Conservation (phyloP, 2,329 filamentous ascomycete genomes). For the Parafenestella ontariensis region DNA sequence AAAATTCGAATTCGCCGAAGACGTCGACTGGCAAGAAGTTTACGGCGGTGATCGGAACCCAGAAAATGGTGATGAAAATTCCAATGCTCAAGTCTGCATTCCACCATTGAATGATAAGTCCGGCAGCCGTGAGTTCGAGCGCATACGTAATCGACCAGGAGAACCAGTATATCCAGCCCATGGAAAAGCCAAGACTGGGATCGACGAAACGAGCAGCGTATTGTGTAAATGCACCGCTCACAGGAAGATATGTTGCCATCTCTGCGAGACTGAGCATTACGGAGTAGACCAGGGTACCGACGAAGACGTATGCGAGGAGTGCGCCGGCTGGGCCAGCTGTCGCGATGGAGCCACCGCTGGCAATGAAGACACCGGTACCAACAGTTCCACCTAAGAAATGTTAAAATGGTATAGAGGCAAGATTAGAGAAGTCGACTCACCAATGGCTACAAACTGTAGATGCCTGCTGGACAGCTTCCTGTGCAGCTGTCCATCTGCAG, state of each 20-base stretch:
- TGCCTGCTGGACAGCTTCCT: slow-evolving; percentile 48
- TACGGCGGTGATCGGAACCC: slow-evolving; percentile 69
- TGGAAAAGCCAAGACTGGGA: slow-evolving; percentile 74
- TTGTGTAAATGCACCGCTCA: slow-evolving; percentile 76
- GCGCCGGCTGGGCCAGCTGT: slow-evolving; percentile 58
- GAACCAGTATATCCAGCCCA: slow-evolving; percentile 88
- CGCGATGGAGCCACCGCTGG: slow-evolving; percentile 56
- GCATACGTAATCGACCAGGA: slow-evolving; percentile 77
- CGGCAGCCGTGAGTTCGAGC: slow-evolving; percentile 74
- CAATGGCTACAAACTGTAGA: slow-evolving; percentile 50
- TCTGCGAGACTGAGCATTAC: slow-evolving; percentile 72
- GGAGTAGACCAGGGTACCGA: slow-evolving; percentile 75
- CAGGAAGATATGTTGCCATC: slow-evolving; percentile 79
- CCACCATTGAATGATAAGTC: slow-evolving; percentile 81
- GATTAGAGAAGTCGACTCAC: slow-evolving; percentile 20
- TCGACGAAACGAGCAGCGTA: slow-evolving; percentile 80
- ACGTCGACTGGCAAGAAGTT: slow-evolving; percentile 76
- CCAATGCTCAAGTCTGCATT: slow-evolving; percentile 66
- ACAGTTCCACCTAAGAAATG: slow-evolving; percentile 49
- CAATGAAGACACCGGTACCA: slow-evolving; percentile 63
- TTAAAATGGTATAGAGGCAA: slow-evolving; percentile 7
- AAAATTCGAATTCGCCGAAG: slow-evolving; percentile 82
- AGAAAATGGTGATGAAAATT: slow-evolving; percentile 78
- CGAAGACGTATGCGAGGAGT: slow-evolving; percentile 55
- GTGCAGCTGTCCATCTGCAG: slow-evolving; percentile 37